Percentiles rank a stretch among this genome's conserved stretches.
These are phyloP conservation scores for Geotrichum aggregatum DNA, from an alignment of 1,139 yeast species.

Conservation along the genomic window DNA sequence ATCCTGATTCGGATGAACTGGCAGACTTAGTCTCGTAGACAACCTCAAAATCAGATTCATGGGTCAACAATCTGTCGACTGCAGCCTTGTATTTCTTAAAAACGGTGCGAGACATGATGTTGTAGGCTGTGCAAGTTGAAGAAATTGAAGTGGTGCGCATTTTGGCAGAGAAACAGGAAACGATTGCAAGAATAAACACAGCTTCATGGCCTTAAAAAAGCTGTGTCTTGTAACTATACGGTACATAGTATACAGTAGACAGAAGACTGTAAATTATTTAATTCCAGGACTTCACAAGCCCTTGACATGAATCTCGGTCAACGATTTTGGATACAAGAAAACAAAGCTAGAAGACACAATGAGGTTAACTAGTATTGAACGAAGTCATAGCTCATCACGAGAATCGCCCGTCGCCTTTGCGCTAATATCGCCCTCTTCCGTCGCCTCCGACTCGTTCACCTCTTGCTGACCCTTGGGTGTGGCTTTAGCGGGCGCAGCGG, in stretches of 20 bases:
- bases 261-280: neutral
- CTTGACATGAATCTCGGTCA: neutral
- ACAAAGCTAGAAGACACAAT: neutral
- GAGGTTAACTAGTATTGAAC: neutral
- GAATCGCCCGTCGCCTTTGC: conserved; percentile 9
- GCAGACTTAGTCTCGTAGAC: neutral
- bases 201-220: too few species aligned
- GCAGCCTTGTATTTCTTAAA: neutral
- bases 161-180: too few species aligned
- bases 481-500: conserved; percentile 5
- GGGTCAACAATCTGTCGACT: neutral
- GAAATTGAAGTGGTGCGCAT: too few species aligned
- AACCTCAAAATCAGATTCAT: neutral
- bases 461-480: conserved; percentile 7
- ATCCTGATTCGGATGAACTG: neutral
- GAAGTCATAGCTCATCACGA: conserved; percentile 16
- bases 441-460: neutral
- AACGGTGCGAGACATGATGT: too few species aligned
- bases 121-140: too few species aligned
- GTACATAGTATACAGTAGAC: too few species aligned
- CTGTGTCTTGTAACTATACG: too few species aligned
- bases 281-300: neutral
- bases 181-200: too few species aligned
- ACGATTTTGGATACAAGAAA: neutral
- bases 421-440: conserved; percentile 6